These are phyloP conservation scores for Hyaloscypha variabilis DNA, from an alignment of 495 filamentous ascomycete genomes.

Conservation along the genomic window DNA sequence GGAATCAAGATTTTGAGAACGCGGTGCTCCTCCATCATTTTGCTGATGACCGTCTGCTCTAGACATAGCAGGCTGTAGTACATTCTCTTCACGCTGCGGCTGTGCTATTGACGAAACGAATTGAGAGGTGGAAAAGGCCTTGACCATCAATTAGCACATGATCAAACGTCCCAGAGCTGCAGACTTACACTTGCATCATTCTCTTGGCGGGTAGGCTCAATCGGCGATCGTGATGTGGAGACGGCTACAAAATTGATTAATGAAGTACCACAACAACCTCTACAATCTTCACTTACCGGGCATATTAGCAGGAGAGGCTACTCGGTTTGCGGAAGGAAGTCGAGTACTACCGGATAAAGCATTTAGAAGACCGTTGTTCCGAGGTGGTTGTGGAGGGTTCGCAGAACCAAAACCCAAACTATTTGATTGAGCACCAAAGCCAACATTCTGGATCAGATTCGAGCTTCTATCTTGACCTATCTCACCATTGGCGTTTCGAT, in stretches of 20 bases:
- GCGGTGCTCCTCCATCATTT: constrained; percentile 4
- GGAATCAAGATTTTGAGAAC: constrained; percentile 43
- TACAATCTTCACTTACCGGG: constrained; percentile 21
- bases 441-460: constrained; percentile 65
- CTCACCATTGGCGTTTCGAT: constrained; percentile 72
- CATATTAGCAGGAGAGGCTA: constrained; percentile 29
- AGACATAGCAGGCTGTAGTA: constrained; percentile 21
- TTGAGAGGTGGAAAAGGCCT: constrained; percentile 25
- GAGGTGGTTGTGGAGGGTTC: constrained; percentile 25
- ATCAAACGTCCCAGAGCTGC: neutral
- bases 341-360: constrained; percentile 49
- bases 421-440: constrained; percentile 59
- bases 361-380: constrained; percentile 60
- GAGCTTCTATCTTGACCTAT: constrained; percentile 67
- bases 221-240: constrained; percentile 28
- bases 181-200: constrained; percentile 25
- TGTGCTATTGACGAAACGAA: constrained; percentile 18
- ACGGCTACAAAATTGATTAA: constrained; percentile 20
- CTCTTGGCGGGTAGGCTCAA: constrained; percentile 21
- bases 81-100: constrained; percentile 18
- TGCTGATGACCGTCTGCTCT: constrained; percentile 36
- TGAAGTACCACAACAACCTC: neutral
- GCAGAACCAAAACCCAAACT: constrained; percentile 45
- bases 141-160: neutral
- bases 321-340: constrained; percentile 24